Evolutionary conservation across 139 green algal genomes (phyloP), one percentile per base, ranked within the genome.

Genomic region (Micractinium sp.): DNA sequence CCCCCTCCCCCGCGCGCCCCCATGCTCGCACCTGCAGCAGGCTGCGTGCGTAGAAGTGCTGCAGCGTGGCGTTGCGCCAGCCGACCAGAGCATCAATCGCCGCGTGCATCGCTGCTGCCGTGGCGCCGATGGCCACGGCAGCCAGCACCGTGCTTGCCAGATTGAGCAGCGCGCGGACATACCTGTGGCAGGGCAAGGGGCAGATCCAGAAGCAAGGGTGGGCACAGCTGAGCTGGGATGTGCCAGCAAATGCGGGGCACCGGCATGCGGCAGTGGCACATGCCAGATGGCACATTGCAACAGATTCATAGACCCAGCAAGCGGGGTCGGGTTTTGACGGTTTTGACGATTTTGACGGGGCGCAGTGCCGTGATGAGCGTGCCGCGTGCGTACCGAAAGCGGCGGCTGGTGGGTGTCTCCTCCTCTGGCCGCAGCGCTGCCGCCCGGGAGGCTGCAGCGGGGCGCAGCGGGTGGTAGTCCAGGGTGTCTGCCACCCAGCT

Each of bases 11-110:
- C 47, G 7, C 9, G 5, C 7, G 47, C 47, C 47, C n/a, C 67
- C 71, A 19, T 16, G 12, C 53, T 14, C 35, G 16, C 38, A 75
- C 67, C 67, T 87, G 83, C 22, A 69, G 38, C 83, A 87, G 67
- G 66, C 67, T 69, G 67, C 36, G 27, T 16, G 19, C 38, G 27
- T 66, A 87, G 29, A 87, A 87, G 27, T 35, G 63, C 83, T 87
- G 83, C 83, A 87, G 33, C 22, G 39, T n/a, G 2, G 36, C 31
- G 38, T 87, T 87, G 66, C 83, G 71, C 83, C 83, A 87, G 3
- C 36, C 38, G 25, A 87, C 63, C 67, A 87, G 83, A 13, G 38
- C 39, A 13, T 81, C 41, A 18, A 87, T 81, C 12, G 41, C 25
- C 0, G 25, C 83, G 9, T 87, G 83, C 63, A 87, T 56, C 25